Base-by-base conservation (phyloP, 2,329 filamentous ascomycete genomes). In the Claviceps monticola region DNA sequence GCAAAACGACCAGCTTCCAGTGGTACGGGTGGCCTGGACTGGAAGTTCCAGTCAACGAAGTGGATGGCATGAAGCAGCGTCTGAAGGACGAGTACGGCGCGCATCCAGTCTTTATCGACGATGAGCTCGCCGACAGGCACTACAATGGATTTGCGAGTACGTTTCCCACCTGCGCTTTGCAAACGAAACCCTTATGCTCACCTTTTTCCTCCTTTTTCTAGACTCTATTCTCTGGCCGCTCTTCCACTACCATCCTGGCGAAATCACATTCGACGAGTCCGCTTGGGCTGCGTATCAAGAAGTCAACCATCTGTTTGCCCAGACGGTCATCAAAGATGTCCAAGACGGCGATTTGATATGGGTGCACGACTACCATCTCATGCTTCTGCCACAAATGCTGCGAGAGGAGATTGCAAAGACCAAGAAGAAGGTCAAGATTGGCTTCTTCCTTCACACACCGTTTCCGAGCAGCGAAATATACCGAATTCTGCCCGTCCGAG, bases 11-110 rank as follows among this genome's bases (percentile, higher is more conserved):
- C 26, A 91, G 84, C 59, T 97, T 97, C 69, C 87, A 93, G 68
- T 98, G 93, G 93, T 97, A 97, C 69, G 93, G 93, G 59, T 97
- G 93, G 91, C 90, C 93, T 1, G 93, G 93, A 39, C 72, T 95
- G 48, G 88, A 97, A 68, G 82, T 97, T 4, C 91, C 91, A 41
- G 87, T 94, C 56, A 78, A 82, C 51, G 91, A 97, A 68, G 78
- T 87, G 44, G 74, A 78, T 2, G 75, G 77, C 52, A 82, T 98
- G 67, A 84, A 81, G 63, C 76, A 84, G 63, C 82, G 85, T 57
- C 73, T 97, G 63, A 86, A 88, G 70, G 82, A 93, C 21, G 86
- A 96, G 62, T 90, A 95, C 68, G 83, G 85, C 59, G 90, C 91
- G 7, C 81, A 95, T 42, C 91, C 93, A 1, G 86, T 98, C 51